A percentile compares a stretch with the other conserved stretches of the same genome.
These are phyloP conservation scores for Neobulgaria alba DNA, from an alignment of 2,329 filamentous ascomycete genomes.

Conservation along the genomic window DNA sequence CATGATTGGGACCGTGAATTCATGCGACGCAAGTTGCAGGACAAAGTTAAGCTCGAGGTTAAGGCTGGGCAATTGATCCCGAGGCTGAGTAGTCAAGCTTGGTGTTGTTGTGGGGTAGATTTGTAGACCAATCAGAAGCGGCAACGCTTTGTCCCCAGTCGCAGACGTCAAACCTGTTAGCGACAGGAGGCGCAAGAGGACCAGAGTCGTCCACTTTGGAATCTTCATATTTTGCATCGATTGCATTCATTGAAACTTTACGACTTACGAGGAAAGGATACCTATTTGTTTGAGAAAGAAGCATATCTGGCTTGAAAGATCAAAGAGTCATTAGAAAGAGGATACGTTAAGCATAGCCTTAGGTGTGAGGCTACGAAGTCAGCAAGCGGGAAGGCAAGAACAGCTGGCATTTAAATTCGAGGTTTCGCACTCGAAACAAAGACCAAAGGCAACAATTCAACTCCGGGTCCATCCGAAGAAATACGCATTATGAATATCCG, in stretches of 20 bases:
- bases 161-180: constrained; percentile 24
- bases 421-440: background rate
- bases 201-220: constrained; percentile 19
- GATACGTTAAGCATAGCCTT: constrained; percentile 8
- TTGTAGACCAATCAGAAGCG: background rate
- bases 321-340: constrained; percentile 1
- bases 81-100: background rate
- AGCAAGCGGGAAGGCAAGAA: background rate
- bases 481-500: constrained; percentile 26
- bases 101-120: background rate
- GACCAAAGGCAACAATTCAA: background rate
- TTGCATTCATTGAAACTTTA: constrained; percentile 2
- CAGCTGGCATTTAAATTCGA: constrained; percentile 3
- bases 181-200: constrained; percentile 25
- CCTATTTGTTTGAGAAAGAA: constrained; percentile 10
- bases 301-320: background rate
- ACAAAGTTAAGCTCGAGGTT: background rate
- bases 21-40: background rate
- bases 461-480: background rate
- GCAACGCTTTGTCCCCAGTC: constrained; percentile 12
- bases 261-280: constrained; percentile 5
- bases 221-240: constrained; percentile 7
- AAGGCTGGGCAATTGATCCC: background rate
- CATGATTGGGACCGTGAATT: background rate
- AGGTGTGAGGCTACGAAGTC: background rate